Evolutionary conservation across 2,329 filamentous ascomycete species (phyloP).

Genomic region (Pseudogymnoascus sp.): DNA sequence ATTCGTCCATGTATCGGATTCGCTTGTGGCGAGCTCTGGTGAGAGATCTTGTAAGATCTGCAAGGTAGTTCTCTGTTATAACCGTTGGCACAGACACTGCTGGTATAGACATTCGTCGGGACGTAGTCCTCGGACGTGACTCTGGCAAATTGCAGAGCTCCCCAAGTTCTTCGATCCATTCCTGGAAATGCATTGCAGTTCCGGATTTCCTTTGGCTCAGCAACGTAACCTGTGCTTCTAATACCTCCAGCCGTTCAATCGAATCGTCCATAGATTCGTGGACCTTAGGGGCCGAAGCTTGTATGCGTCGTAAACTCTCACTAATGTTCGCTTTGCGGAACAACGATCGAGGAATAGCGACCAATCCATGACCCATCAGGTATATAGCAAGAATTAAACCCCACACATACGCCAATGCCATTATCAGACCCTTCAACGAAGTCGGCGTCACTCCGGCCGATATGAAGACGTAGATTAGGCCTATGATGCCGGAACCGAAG

Average conservation of each 20-base stretch:
- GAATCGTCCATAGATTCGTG: constrained; percentile 87
- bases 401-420: constrained; percentile 94
- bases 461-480: constrained; percentile 75
- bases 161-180: constrained; percentile 92
- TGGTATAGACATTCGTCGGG: constrained; percentile 35
- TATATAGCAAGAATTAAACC: constrained; percentile 88
- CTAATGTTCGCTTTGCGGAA: constrained; percentile 73
- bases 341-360: constrained; percentile 76
- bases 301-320: constrained; percentile 63
- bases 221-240: constrained; percentile 73
- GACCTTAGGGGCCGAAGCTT: constrained; percentile 68
- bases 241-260: constrained; percentile 65
- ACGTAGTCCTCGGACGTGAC: constrained; percentile 37
- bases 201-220: constrained; percentile 74
- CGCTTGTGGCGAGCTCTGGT: constrained; percentile 76
- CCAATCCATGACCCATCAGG: constrained; percentile 93
- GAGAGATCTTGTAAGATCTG: constrained; percentile 76
- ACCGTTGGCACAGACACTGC: constrained; percentile 59
- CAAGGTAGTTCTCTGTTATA: constrained; percentile 87
- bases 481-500: constrained; percentile 59
- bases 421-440: constrained; percentile 73
- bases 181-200: constrained; percentile 64
- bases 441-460: constrained; percentile 64
- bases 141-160: constrained; percentile 68
- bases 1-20: constrained; percentile 75